phyloP scores from a whole-genome alignment of 2,329 filamentous ascomycete species.

The Fusarium dlaminii region DNA sequence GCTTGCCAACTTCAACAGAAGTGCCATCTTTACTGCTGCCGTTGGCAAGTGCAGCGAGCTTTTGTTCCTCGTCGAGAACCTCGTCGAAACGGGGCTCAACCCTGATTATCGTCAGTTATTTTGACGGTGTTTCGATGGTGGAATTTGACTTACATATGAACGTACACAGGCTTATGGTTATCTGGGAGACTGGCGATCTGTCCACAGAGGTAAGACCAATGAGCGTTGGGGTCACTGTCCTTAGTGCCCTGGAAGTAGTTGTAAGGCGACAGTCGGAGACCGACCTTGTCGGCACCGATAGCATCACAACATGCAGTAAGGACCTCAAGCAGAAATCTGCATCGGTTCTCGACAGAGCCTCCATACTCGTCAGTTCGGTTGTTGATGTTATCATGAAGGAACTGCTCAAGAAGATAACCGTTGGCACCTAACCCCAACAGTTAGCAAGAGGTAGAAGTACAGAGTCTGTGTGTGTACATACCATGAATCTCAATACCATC shows the following conservation, averaged over 20 bases:
- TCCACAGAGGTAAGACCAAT: constrained; percentile 50
- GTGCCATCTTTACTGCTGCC: background rate
- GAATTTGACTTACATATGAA: background rate
- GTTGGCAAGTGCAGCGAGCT: constrained; percentile 50
- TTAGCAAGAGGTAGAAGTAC: background rate
- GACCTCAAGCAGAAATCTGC: constrained; percentile 32
- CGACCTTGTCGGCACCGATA: constrained; percentile 35
- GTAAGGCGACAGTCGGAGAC: constrained; percentile 39
- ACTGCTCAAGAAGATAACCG: background rate
- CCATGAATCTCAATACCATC: constrained; percentile 5
- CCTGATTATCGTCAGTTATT: constrained; percentile 33
- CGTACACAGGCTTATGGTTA: background rate
- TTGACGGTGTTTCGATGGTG: rapidly evolving
- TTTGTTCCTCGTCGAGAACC: constrained; percentile 55
- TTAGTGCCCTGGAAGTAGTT: constrained; percentile 47
- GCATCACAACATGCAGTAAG: constrained; percentile 19
- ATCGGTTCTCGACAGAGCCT: constrained; percentile 34
- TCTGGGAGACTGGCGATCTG: constrained; percentile 47
- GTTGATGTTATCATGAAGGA: constrained; percentile 26
- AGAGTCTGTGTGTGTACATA: no score
- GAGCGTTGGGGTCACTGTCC: constrained; percentile 45
- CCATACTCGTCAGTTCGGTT: constrained; percentile 32
- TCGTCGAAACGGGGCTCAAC: constrained; percentile 59
- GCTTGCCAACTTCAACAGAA: constrained; percentile 5
- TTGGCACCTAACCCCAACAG: background rate